A percentile compares a stretch with the other conserved stretches of the same genome.
Conservation (phyloP, 805 yeast species). For the Myxozyma vanderwaltii region DNA sequence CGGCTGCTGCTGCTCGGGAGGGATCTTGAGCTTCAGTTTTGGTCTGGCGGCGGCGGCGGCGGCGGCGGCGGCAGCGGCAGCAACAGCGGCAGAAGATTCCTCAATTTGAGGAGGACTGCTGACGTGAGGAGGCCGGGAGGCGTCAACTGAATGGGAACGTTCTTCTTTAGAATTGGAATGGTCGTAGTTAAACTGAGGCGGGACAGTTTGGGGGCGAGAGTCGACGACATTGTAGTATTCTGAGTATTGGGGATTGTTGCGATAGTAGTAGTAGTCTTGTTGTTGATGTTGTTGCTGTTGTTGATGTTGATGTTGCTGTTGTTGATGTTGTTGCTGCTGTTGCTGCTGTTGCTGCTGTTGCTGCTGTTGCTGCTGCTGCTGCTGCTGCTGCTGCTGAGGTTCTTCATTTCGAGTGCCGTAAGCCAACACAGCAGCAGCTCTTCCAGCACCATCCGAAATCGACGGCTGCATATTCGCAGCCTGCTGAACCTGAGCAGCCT, state of each 20-base stretch:
- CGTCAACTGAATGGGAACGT: neutral
- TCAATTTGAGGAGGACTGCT: no score
- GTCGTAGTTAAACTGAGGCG: conserved; percentile 5
- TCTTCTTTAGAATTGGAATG: no score
- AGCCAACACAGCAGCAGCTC: conserved; percentile 14
- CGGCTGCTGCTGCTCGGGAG: conserved; percentile 32
- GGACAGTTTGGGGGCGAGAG: conserved; percentile 5
- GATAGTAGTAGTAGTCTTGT: neutral
- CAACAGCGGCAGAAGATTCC: neutral
- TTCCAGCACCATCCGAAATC: conserved; percentile 12
- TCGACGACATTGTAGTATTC: neutral
- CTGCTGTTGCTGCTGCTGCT: conserved; percentile 13
- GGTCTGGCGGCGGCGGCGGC: conserved; percentile 38
- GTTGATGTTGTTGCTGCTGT: neutral
- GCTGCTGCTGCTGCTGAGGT: conserved; percentile 18
- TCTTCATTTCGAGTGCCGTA: neutral
- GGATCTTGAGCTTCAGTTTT: conserved; percentile 45
- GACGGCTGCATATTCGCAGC: conserved; percentile 1
- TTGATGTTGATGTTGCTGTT: neutral
- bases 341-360: neutral
- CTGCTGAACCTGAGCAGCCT: neutral
- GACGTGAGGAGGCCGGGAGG: conserved; percentile 7
- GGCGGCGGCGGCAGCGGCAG: conserved; percentile 7
- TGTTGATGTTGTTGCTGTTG: neutral
- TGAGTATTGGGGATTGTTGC: neutral